phyloP scores from a whole-genome alignment of 257 asterid genomes.

The Lantana camara region DNA sequence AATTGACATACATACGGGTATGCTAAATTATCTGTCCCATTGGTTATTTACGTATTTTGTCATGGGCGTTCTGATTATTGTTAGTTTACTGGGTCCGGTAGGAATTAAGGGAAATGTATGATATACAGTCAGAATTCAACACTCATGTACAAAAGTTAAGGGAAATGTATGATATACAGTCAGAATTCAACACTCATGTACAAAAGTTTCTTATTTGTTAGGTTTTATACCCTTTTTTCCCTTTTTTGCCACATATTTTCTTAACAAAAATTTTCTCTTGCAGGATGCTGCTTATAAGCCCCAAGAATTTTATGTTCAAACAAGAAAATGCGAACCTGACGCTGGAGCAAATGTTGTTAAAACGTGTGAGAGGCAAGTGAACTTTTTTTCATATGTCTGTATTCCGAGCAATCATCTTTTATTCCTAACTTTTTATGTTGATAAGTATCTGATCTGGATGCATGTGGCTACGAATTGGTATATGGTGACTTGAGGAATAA shows the following conservation, averaged over 20 bases:
- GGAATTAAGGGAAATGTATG: neutral
- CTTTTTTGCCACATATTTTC: neutral
- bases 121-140: neutral
- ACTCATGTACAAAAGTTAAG: neutral
- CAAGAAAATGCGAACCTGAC: slow-evolving; percentile 85
- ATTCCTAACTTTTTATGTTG: neutral
- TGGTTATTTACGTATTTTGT: neutral
- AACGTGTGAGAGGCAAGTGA: slow-evolving; percentile 83
- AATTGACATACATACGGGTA: slow-evolving; percentile 82
- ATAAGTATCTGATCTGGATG: slow-evolving; percentile 14
- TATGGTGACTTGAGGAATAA: neutral
- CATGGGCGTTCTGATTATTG: neutral
- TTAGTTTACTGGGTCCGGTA: neutral
- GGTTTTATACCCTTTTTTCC: neutral
- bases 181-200: neutral
- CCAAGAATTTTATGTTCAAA: slow-evolving; percentile 73
- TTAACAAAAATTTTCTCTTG: slow-evolving; percentile 1
- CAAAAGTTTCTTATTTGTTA: neutral
- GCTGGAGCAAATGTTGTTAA: slow-evolving; percentile 78
- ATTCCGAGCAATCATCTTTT: slow-evolving; percentile 5
- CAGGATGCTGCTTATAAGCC: slow-evolving; percentile 97
- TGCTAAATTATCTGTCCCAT: slow-evolving; percentile 11
- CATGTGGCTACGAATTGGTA: neutral
- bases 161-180: neutral
- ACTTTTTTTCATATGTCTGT: slow-evolving; percentile 21